Conservation (phyloP, 768 basidiomycete genomes). For the Saitozyma sp. region DNA sequence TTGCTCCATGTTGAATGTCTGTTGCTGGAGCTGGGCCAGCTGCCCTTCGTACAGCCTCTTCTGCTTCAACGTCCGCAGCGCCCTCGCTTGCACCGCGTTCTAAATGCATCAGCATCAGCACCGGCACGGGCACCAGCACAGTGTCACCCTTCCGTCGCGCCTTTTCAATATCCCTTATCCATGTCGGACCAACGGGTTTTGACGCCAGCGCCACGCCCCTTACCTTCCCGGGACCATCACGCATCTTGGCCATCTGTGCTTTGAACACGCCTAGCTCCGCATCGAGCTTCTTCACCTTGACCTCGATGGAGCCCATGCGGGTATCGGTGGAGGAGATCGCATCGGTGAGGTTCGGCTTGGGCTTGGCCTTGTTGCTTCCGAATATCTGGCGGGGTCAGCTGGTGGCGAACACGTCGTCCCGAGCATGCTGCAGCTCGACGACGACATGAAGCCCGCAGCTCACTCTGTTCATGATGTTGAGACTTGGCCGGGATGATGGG, state of each 20-base stretch:
- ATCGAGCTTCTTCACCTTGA: slow-evolving; percentile 95
- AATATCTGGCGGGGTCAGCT: slow-evolving; percentile 43
- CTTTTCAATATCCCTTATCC: too few species aligned
- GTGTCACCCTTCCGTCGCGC: background rate
- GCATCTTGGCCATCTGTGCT: slow-evolving; percentile 91
- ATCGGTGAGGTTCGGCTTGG: slow-evolving; percentile 82
- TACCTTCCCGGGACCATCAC: slow-evolving; percentile 94
- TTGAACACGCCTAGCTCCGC: slow-evolving; percentile 88
- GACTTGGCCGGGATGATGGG: background rate
- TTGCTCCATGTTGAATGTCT: slow-evolving; percentile 98
- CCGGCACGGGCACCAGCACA: background rate
- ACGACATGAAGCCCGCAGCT: background rate
- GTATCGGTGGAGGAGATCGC: slow-evolving; percentile 94
- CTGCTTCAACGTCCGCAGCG: slow-evolving; percentile 86
- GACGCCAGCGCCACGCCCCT: slow-evolving; percentile 13
- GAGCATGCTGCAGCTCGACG: too few species aligned
- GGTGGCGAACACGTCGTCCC: background rate
- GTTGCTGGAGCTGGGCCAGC: slow-evolving; percentile 84
- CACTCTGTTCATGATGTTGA: slow-evolving; percentile 46
- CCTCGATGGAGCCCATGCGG: slow-evolving; percentile 83
- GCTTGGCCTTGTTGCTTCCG: slow-evolving; percentile 60
- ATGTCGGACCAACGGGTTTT: background rate
- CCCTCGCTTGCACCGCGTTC: slow-evolving; percentile 92
- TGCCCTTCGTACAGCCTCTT: slow-evolving; percentile 88
- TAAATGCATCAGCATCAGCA: slow-evolving; percentile 50